Evolutionary conservation across 176 grass and related monocot genomes (phyloP).

Genomic region (Hordeum vulgare): MorexV3_pseudomolecules_assembly NC_058519.1:606316393-606316892

Average conservation of each 20-base stretch:
- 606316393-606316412: not conserved
- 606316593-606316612: too few species aligned
- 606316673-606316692: slow-evolving; percentile 8
- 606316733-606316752: not conserved
- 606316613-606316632: too few species aligned
- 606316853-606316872: not conserved
- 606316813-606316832: too few species aligned
- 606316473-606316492: not conserved
- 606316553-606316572: not conserved
- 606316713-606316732: slow-evolving; percentile 35
- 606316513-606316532: not conserved
- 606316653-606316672: slow-evolving; percentile 13
- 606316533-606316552: not conserved
- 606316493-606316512: not conserved
- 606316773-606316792: too few species aligned
- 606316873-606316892: not conserved
- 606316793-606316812: not conserved
- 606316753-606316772: slow-evolving; percentile 31
- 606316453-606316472: not conserved
- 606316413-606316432: too few species aligned
- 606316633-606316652: not conserved
- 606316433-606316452: not conserved
- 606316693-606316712: not conserved
- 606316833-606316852: not conserved
- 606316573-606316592: too few species aligned